A percentile compares a stretch with the other conserved stretches of the same genome.
Evolutionary conservation across 2,329 filamentous ascomycete genomes (phyloP).

Genomic region (Cladosporium cucumerinum): DNA sequence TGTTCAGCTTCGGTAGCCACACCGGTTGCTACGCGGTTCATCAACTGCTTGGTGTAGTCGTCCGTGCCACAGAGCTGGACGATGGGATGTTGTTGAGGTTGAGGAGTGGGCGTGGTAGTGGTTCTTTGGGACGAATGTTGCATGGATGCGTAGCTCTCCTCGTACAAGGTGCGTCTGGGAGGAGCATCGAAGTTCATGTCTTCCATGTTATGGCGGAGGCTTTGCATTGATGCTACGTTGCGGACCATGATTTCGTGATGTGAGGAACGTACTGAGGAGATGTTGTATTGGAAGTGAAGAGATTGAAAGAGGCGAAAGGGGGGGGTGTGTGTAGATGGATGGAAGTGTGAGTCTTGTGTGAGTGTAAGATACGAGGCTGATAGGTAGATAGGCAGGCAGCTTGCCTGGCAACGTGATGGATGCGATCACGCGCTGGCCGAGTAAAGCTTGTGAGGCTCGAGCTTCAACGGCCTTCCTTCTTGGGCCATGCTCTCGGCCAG

Average conservation of each 20-base stretch:
- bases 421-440: slow-evolving; percentile 8
- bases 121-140: background rate
- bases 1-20: slow-evolving; percentile 23
- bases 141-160: slow-evolving; percentile 4
- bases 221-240: slow-evolving; percentile 29
- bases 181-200: slow-evolving; percentile 17
- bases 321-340: background rate
- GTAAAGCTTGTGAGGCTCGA: slow-evolving; percentile 8
- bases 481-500: too few species aligned
- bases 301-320: background rate
- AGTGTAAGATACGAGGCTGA: background rate
- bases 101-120: background rate
- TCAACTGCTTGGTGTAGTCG: slow-evolving; percentile 24
- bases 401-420: slow-evolving; percentile 15
- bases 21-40: slow-evolving; percentile 26
- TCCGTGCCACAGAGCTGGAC: slow-evolving; percentile 23
- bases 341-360: slow-evolving; percentile 3
- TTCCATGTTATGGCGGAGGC: slow-evolving; percentile 25
- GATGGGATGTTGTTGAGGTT: slow-evolving; percentile 10
- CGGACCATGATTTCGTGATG: slow-evolving; percentile 26
- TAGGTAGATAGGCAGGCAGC: slow-evolving; percentile 8
- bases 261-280: background rate
- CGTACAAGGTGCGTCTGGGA: slow-evolving; percentile 8
- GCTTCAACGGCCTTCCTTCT: background rate
- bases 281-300: background rate